Base-by-base conservation (phyloP, 1,139 yeast species). In the Pichia sp. region DNA sequence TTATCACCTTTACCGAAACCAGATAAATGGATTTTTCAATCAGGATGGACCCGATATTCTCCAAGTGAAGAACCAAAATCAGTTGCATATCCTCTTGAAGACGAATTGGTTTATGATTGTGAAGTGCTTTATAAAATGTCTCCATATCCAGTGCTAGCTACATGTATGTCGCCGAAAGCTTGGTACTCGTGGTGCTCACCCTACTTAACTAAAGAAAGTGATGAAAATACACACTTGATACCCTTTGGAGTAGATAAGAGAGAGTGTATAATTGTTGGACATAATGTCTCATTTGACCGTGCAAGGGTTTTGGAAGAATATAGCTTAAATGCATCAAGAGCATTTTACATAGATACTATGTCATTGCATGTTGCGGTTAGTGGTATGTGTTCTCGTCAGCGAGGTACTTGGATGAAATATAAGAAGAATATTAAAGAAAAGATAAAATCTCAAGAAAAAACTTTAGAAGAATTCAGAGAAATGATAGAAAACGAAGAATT, bases 111-210 rank as follows among this genome's bases (percentile, higher is more conserved):
- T 0, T 92, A 92, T 62, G 99, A 94, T 63, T 92, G 87, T 7
- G 99, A 94, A 61, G 87, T 84, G 0, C 60, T 90, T 60, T 90
- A 87, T 65, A 82, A 87, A 52, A 62, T 77, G 1, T 78, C 94
- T 0, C 76, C 75, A 8, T 89, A 79, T 60, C 81, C 97, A 0
- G 80, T 86, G 0, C 61, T 94, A 64, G 96, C 96, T 2, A 78
- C 87, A 0, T 95, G 97, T 8, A 82, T 76, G 1, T 79, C 96
- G 0, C 61, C 72, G 0, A 68, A 73, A 22, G 96, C 97, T 0
- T 89, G 97, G 96, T 94, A 90, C 60, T 82, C 82, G 0, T 94
- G 99, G 99, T 81, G 87, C 1, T 87, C 96, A 0, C 98, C 98
- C 0, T 79, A 75, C 61, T 63, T 92, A 20, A 70, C 81, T 2